Percentiles rank a stretch among this genome's conserved stretches.
Evolutionary conservation across 257 asterid species (phyloP).

Genomic region (Solanum pimpinellifolium): DNA sequence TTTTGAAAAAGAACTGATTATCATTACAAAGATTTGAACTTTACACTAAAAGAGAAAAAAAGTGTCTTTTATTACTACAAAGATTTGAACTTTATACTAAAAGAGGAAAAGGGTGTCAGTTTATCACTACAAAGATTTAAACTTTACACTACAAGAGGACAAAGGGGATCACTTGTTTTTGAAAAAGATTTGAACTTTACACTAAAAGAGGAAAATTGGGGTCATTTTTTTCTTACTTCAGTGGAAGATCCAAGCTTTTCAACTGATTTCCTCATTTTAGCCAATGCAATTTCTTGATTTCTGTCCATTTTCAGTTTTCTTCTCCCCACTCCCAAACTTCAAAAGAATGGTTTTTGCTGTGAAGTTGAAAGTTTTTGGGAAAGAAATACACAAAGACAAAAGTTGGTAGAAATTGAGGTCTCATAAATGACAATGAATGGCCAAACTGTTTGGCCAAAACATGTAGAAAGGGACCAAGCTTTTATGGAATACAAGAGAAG

Average conservation of each 20-base stretch:
- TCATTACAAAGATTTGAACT: background rate
- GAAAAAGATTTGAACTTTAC: background rate
- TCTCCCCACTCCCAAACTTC: background rate
- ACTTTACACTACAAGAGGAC: background rate
- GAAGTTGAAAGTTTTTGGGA: too few species aligned
- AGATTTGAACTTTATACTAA: background rate
- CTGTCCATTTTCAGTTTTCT: slow-evolving; percentile 13
- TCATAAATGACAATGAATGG: background rate
- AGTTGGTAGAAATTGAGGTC: too few species aligned
- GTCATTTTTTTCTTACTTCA: slow-evolving; percentile 15
- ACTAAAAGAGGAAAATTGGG: background rate
- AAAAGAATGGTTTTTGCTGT: background rate
- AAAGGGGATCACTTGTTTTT: background rate
- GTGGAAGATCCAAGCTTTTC: slow-evolving; percentile 55
- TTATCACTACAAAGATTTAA: background rate
- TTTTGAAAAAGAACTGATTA: too few species aligned
- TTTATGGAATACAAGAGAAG: background rate
- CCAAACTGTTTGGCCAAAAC: too few species aligned
- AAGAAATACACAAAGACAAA: background rate
- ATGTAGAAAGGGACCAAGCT: background rate
- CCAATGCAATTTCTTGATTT: slow-evolving; percentile 24
- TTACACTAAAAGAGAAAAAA: background rate
- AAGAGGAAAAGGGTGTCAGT: background rate
- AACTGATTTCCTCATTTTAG: slow-evolving; percentile 53
- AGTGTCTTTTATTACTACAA: too few species aligned